phyloP scores from a whole-genome alignment of 345 rosid species.

The Eucalyptus marginata region DNA sequence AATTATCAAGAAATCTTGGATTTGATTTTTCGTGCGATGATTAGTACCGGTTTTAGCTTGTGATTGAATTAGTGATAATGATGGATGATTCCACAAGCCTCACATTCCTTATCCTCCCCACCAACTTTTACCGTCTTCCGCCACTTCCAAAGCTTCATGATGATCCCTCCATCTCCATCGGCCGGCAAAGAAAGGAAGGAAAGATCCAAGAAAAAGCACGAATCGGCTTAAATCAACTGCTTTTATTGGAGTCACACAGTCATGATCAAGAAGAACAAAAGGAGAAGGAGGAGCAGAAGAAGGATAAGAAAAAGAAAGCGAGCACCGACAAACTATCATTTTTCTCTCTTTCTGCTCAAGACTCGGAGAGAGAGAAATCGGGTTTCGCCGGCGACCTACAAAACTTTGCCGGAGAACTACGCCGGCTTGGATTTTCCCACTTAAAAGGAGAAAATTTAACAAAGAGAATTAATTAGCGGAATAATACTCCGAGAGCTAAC shows the following conservation, averaged over 20 bases:
- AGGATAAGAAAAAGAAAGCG: neutral
- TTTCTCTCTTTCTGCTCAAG: slow-evolving; percentile 18
- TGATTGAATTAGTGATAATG: neutral
- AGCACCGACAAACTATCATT: slow-evolving; percentile 37
- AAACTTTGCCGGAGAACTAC: slow-evolving; percentile 32
- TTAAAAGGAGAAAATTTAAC: neutral
- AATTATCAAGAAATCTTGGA: neutral
- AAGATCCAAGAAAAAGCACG: neutral
- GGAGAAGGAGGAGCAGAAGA: neutral
- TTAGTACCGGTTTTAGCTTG: neutral
- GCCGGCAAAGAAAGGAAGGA: neutral
- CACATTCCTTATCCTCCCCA: neutral
- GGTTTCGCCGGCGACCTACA: slow-evolving; percentile 24
- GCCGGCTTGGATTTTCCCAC: slow-evolving; percentile 13
- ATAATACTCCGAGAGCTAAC: neutral
- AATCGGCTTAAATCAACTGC: neutral
- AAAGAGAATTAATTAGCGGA: neutral
- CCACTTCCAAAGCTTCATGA: neutral
- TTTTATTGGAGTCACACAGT: neutral
- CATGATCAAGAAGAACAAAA: neutral
- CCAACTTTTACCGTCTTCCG: neutral
- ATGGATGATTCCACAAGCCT: neutral
- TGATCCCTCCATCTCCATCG: neutral
- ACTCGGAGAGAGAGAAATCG: slow-evolving; percentile 30
- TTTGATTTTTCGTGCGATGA: neutral